Conservation (phyloP, 2,329 filamentous ascomycete species). For the Pestalotiopsis fici region DNA sequence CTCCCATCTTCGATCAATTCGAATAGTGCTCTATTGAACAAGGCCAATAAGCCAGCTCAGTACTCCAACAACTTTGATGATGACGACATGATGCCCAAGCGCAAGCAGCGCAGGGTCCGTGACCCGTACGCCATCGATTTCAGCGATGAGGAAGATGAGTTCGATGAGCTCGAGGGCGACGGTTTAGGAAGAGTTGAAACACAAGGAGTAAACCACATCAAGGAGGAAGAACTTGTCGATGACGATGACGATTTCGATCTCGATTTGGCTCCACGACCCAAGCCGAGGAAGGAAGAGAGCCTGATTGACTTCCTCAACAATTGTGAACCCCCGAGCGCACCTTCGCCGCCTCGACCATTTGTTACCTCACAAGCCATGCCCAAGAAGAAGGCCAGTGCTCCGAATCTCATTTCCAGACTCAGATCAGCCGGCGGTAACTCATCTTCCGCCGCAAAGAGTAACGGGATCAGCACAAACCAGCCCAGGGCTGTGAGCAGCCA, state of each 20-base stretch:
- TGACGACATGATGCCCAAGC: slow-evolving; percentile 62
- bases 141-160: slow-evolving; percentile 68
- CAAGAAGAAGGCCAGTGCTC: slow-evolving; percentile 66
- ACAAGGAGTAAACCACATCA: not conserved
- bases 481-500: slow-evolving; percentile 1
- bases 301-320: slow-evolving; percentile 74
- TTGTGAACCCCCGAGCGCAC: slow-evolving; percentile 63
- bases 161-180: slow-evolving; percentile 37
- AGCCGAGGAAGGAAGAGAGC: slow-evolving; percentile 61
- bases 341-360: slow-evolving; percentile 35
- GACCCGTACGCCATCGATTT: slow-evolving; percentile 95
- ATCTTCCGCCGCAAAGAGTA: slow-evolving; percentile 13
- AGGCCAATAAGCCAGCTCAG: slow-evolving; percentile 38
- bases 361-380: slow-evolving; percentile 35
- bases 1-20: slow-evolving; percentile 71
- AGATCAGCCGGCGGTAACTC: slow-evolving; percentile 30
- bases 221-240: not conserved
- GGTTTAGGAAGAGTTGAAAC: not conserved
- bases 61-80: slow-evolving; percentile 45
- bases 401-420: slow-evolving; percentile 63
- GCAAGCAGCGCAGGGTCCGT: slow-evolving; percentile 75
- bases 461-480: slow-evolving; percentile 16
- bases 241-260: slow-evolving; percentile 51
- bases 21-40: slow-evolving; percentile 65
- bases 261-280: slow-evolving; percentile 43